Percentiles rank a stretch among this genome's conserved stretches.
Conservation (phyloP, 768 basidiomycete genomes). For the Podaxis sp. region DNA sequence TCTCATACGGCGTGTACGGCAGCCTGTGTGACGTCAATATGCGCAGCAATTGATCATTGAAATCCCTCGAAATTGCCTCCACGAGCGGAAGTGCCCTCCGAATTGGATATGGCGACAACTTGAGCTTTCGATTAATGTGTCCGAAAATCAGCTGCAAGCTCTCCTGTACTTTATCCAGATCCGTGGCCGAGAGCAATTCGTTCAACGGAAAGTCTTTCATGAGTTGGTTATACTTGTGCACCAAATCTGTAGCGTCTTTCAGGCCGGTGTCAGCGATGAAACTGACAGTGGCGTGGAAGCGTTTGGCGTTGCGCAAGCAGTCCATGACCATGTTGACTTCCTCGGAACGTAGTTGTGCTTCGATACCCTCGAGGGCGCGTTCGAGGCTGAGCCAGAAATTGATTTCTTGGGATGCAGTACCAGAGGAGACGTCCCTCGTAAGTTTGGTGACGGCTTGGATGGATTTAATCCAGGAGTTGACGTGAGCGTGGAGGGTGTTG, state of each 20-base stretch:
- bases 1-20: conserved; percentile 91
- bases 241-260: conserved; percentile 89
- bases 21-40: conserved; percentile 90
- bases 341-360: conserved; percentile 86
- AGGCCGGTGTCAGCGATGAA: conserved; percentile 98
- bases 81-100: conserved; percentile 94
- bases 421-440: conserved; percentile 88
- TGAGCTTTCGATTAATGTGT: conserved; percentile 94
- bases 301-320: conserved; percentile 91
- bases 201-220: conserved; percentile 99
- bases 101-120: conserved; percentile 95
- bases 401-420: conserved; percentile 97
- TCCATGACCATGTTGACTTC: conserved; percentile 94
- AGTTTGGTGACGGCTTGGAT: conserved; percentile 97
- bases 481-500: conserved; percentile 89
- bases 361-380: conserved; percentile 89
- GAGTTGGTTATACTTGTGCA: conserved; percentile 96
- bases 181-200: conserved; percentile 93
- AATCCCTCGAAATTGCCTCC: conserved; percentile 96
- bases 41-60: conserved; percentile 91
- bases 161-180: conserved; percentile 93
- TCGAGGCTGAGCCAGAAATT: conserved; percentile 99
- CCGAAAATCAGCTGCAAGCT: conserved; percentile 83
- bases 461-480: conserved; percentile 97
- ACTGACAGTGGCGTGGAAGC: conserved; percentile 95